phyloP scores from a whole-genome alignment of 2,329 filamentous ascomycete species.

The Neobulgaria alba region DNA sequence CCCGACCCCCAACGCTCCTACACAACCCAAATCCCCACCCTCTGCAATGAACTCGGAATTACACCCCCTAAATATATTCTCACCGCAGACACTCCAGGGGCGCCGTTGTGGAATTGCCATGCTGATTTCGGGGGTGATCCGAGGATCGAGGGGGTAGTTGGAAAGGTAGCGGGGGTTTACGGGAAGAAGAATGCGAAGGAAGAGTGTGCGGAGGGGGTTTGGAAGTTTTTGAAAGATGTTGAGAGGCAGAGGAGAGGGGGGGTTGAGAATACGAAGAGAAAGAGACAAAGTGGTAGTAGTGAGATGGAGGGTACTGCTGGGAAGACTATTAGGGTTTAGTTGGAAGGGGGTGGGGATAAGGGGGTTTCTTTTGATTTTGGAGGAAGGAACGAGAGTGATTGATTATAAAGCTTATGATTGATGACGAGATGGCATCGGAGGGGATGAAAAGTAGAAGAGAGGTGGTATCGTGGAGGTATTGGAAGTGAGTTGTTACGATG shows the following conservation, averaged over 20 bases:
- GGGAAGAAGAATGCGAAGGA: conserved; percentile 43
- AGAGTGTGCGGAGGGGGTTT: conserved; percentile 35
- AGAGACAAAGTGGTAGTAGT: no score
- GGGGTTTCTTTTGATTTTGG: no score
- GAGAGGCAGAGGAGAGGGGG: conserved; percentile 8
- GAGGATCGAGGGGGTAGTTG: conserved; percentile 30
- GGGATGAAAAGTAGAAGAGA: no score
- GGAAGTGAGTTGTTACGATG: no score
- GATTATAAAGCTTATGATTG: no score
- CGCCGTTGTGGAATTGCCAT: conserved; percentile 18
- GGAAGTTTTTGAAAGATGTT: conserved; percentile 32
- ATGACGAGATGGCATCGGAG: no score
- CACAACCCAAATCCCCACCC: conserved; percentile 15
- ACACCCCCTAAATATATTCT: conserved; percentile 20
- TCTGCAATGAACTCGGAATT: conserved; percentile 22
- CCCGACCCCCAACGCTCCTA: conserved; percentile 1
- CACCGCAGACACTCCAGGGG: conserved; percentile 6
- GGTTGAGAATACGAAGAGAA: no score
- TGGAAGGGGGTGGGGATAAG: no score
- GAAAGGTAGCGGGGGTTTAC: conserved; percentile 33
- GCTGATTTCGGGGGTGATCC: conserved; percentile 24
- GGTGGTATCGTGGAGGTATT: no score
- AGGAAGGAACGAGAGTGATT: no score
- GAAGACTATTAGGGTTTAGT: no score
- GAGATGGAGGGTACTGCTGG: no score